Base-by-base conservation (phyloP, 352 stramenopile species). In the Thalassiosira livingstoniorum region DNA sequence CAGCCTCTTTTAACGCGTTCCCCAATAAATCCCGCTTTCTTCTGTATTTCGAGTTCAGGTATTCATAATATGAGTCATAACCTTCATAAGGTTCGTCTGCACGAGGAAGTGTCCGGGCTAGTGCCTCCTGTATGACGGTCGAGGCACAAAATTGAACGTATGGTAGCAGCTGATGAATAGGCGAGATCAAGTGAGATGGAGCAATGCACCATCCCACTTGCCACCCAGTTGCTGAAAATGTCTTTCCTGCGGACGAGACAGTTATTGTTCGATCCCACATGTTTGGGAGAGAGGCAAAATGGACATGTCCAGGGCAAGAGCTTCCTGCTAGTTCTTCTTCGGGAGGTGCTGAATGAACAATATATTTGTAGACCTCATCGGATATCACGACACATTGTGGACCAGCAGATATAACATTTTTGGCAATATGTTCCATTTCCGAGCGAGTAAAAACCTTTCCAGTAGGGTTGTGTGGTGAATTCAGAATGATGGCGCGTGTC, bases 291-390 rank as follows among this genome's bases (percentile, higher is more conserved):
- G 89, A 91, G 3, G 94, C 92, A 72, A 97, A 92, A 66, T 95
- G 92, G 13, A 92, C 79, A 83, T 97, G 95, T 4, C 90, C 78
- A 37, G 58, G 54, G 73, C 85, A 91, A 34, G 72, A 78, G 7
- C 37, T 67, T 73, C 23, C 37, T 45, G n/a, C 18, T 32, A 79
- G 55, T 43, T 79, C 83, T 29, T 64, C 39, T 68, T 88, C 57
- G 45, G 80, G 81, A 2, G 87, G 87, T 23, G 90, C 84, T 53
- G 88, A 85, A 80, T 95, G 94, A 53, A 96, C 90, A 76, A 99
- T 98, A 89, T 98, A 97, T 85, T 99, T 97, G 91, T 99, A 99
- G 31, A 99, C 97, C 88, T 99, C 97, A 88, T 99, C 97, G 27
- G 95, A 98, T 45, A 99, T 92, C 27, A 99, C 93, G n/a, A 98